A percentile compares a stretch with the other conserved stretches of the same genome.
phyloP scores from a whole-genome alignment of 495 filamentous ascomycete species.

The Aspergillus sparsus region DNA sequence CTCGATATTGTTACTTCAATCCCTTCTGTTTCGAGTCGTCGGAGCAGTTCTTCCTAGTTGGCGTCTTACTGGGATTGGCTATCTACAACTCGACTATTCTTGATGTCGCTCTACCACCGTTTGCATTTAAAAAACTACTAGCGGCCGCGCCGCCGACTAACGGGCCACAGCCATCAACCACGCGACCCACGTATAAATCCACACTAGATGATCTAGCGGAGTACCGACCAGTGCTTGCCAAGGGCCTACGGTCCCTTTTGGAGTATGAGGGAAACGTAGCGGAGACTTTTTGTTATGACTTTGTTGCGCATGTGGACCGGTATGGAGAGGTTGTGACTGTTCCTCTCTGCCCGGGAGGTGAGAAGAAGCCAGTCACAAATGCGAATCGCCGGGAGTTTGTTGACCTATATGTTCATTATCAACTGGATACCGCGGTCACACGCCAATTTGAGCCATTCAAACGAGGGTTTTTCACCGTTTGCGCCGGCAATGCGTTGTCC shows the following conservation, averaged over 20 bases:
- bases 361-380: slow-evolving; percentile 78
- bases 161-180: slow-evolving; percentile 53
- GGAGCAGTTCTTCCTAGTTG: slow-evolving; percentile 91
- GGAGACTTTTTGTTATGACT: slow-evolving; percentile 78
- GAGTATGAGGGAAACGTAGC: slow-evolving; percentile 87
- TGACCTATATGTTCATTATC: slow-evolving; percentile 78
- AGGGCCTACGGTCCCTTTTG: slow-evolving; percentile 72
- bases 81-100: slow-evolving; percentile 98
- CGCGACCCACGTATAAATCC: slow-evolving; percentile 65
- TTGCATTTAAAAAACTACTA: slow-evolving; percentile 86
- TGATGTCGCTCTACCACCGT: slow-evolving; percentile 88
- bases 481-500: slow-evolving; percentile 83
- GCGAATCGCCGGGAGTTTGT: slow-evolving; percentile 85
- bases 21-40: slow-evolving; percentile 88
- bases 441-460: slow-evolving; percentile 95
- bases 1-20: slow-evolving; percentile 93
- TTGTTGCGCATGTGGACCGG: slow-evolving; percentile 73
- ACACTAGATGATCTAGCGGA: slow-evolving; percentile 84
- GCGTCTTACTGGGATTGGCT: slow-evolving; percentile 82
- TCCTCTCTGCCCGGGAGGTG: slow-evolving; percentile 75
- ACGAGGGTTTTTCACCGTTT: slow-evolving; percentile 91
- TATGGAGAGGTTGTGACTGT: slow-evolving; percentile 68
- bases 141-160: slow-evolving; percentile 63
- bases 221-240: slow-evolving; percentile 75
- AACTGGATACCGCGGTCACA: slow-evolving; percentile 75